Percentiles rank a stretch among this genome's conserved stretches.
These are phyloP conservation scores for Russula dissimulans DNA, from an alignment of 768 basidiomycete species.

Conservation along the genomic window DNA sequence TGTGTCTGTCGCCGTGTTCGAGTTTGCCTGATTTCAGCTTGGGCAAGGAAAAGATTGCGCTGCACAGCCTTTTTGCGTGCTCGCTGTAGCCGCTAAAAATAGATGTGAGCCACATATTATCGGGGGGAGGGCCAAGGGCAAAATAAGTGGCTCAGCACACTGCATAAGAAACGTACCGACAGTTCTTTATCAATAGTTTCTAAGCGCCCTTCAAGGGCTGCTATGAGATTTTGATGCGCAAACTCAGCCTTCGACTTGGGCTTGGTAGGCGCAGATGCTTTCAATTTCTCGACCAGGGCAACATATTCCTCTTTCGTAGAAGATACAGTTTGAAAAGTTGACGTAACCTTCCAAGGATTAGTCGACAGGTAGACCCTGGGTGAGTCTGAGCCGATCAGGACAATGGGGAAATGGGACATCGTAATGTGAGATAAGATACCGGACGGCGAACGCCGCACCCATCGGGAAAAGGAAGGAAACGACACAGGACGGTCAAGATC, in stretches of 20 bases:
- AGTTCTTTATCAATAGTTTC: slow-evolving; percentile 61
- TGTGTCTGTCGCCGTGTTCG: slow-evolving; percentile 65
- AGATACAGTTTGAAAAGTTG: slow-evolving; percentile 62
- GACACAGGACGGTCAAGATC: slow-evolving; percentile 27
- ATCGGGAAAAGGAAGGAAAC: slow-evolving; percentile 30
- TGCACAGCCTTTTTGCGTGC: slow-evolving; percentile 64
- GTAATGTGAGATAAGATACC: slow-evolving; percentile 21
- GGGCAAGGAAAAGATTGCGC: slow-evolving; percentile 51
- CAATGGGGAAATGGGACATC: slow-evolving; percentile 17
- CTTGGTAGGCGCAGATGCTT: slow-evolving; percentile 37
- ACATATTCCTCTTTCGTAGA: slow-evolving; percentile 69
- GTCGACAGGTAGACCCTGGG: slow-evolving; percentile 77
- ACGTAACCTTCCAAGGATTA: slow-evolving; percentile 84
- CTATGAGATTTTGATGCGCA: slow-evolving; percentile 53
- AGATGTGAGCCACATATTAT: slow-evolving; percentile 15
- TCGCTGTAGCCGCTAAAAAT: slow-evolving; percentile 56
- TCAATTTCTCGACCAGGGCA: slow-evolving; percentile 52
- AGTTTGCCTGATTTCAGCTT: slow-evolving; percentile 71
- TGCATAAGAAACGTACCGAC: slow-evolving; percentile 42
- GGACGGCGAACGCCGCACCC: slow-evolving; percentile 31
- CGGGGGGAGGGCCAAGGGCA: slow-evolving; percentile 1
- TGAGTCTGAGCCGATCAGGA: slow-evolving; percentile 46
- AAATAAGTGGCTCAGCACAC: neutral
- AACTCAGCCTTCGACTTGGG: slow-evolving; percentile 46
- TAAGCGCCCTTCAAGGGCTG: slow-evolving; percentile 52